Evolutionary conservation across 2,329 filamentous ascomycete species (phyloP).

Genomic region (Aureobasidium namibiae): DNA sequence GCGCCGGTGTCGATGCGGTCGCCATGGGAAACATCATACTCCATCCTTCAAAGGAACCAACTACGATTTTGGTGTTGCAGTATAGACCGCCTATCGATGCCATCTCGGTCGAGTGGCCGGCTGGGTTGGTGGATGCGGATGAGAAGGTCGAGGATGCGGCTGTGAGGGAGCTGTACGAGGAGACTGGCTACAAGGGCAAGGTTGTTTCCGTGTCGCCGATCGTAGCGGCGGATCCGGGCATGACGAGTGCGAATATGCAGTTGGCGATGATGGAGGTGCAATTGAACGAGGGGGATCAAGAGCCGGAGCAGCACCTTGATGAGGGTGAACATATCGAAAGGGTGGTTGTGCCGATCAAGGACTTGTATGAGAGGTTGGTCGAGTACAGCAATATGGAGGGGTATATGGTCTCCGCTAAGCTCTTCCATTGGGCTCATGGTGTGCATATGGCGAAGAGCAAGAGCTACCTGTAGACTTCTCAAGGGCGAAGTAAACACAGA

Average conservation of each 20-base stretch:
- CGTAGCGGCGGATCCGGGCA: conserved; percentile 53
- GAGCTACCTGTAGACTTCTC: conserved; percentile 4
- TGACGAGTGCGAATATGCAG: conserved; percentile 28
- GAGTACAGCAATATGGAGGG: conserved; percentile 40
- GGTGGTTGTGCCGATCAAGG: conserved; percentile 47
- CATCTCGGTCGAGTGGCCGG: conserved; percentile 51
- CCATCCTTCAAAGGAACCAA: conserved; percentile 37
- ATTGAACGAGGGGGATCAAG: conserved; percentile 39
- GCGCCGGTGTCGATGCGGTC: conserved; percentile 51
- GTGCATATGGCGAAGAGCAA: conserved; percentile 34
- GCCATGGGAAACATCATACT: conserved; percentile 48
- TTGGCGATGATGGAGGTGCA: conserved; percentile 53
- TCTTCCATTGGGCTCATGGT: conserved; percentile 54
- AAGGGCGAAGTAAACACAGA: too few species aligned
- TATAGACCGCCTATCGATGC: conserved; percentile 52
- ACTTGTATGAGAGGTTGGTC: conserved; percentile 48
- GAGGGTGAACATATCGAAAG: conserved; percentile 54
- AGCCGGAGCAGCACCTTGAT: conserved; percentile 51
- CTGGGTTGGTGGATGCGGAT: conserved; percentile 49
- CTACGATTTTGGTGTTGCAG: conserved; percentile 50
- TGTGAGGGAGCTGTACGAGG: conserved; percentile 51
- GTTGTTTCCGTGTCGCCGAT: conserved; percentile 45
- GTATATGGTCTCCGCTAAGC: conserved; percentile 48
- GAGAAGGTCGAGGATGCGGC: conserved; percentile 49
- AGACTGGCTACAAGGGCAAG: conserved; percentile 54